A percentile compares a stretch with the other conserved stretches of the same genome.
phyloP scores from a whole-genome alignment of 306 rosid species.

The Aeschynomene evenia region DNA sequence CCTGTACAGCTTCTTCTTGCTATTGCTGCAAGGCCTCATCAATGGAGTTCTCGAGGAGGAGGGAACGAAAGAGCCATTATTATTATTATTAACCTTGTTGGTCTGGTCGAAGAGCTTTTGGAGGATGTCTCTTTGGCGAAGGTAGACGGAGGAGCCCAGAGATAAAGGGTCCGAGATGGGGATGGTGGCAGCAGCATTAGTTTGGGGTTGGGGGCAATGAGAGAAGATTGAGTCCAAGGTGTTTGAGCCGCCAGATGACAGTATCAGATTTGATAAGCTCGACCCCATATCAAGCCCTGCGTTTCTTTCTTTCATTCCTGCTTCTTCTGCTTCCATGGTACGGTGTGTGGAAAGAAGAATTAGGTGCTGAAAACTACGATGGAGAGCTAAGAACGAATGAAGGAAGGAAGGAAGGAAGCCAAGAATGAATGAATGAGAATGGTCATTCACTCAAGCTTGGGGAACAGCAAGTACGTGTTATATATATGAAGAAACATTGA shows the following conservation, averaged over 20 bases:
- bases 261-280: conserved; percentile 57
- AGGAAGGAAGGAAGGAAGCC: not conserved
- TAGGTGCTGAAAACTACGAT: too few species aligned
- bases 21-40: conserved; percentile 1
- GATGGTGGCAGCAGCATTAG: not conserved
- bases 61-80: not conserved
- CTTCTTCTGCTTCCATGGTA: conserved; percentile 48
- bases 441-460: too few species aligned
- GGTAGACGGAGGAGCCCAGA: conserved; percentile 77
- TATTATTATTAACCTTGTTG: conserved; percentile 36
- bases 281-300: conserved; percentile 47
- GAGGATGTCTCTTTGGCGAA: conserved; percentile 67
- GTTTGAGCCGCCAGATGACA: conserved; percentile 61
- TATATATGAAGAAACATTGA: not conserved
- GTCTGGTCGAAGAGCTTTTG: conserved; percentile 61
- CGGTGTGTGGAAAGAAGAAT: too few species aligned
- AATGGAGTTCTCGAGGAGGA: too few species aligned
- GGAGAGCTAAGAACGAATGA: not conserved
- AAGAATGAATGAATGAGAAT: too few species aligned
- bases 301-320: conserved; percentile 33
- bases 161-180: conserved; percentile 40
- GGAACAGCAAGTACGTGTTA: too few species aligned
- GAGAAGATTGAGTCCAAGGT: conserved; percentile 92
- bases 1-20: conserved; percentile 79
- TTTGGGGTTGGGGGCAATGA: conserved; percentile 29